Evolutionary conservation across 345 rosid genomes (phyloP).

Genomic region (Excoecaria agallocha): DNA sequence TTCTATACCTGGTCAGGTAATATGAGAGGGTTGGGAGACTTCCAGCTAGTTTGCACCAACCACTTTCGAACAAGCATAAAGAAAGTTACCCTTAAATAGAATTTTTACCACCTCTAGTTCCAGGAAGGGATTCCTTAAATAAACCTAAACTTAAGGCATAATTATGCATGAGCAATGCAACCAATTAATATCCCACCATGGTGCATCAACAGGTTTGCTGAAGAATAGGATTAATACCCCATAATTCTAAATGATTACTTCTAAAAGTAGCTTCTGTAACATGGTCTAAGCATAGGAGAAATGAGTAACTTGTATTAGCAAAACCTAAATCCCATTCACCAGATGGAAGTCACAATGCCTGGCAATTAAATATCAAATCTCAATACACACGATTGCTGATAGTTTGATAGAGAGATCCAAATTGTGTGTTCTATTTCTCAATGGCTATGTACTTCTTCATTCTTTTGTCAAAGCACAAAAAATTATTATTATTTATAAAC

Average conservation of each 20-base stretch:
- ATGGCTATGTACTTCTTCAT: conserved; percentile 86
- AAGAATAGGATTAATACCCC: no score
- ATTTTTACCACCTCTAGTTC: no score
- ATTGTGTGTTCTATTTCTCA: conserved; percentile 96
- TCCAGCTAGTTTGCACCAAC: no score
- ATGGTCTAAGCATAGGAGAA: background rate
- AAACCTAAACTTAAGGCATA: no score
- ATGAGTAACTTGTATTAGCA: background rate
- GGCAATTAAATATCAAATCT: conserved; percentile 16
- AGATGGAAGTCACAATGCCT: background rate
- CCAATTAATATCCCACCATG: no score
- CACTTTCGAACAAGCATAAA: no score
- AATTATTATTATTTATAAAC: no score
- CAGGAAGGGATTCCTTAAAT: no score
- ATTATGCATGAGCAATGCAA: no score
- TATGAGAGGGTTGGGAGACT: conserved; percentile 93
- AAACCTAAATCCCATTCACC: background rate
- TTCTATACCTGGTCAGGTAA: conserved; percentile 65
- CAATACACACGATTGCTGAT: conserved; percentile 70
- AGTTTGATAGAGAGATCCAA: conserved; percentile 61
- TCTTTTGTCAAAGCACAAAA: no score
- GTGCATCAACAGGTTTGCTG: no score
- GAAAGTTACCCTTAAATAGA: no score
- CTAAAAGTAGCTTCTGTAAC: background rate
- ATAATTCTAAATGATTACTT: background rate